Percentiles rank a stretch among this genome's conserved stretches.
These are phyloP conservation scores for Solanum medicagineum DNA, from an alignment of 257 asterid genomes.

Conservation along the genomic window DNA sequence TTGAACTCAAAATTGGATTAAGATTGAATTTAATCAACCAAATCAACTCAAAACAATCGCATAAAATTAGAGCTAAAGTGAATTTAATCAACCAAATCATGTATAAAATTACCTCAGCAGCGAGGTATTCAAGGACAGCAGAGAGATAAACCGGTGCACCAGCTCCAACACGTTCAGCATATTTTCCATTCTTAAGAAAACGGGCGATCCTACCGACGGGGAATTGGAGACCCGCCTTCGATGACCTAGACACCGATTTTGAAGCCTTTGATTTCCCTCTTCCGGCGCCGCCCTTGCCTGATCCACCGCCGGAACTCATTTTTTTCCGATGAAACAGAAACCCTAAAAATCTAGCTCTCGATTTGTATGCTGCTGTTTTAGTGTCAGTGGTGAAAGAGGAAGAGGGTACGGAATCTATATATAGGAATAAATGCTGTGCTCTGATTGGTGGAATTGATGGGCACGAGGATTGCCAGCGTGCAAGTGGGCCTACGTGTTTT, in stretches of 20 bases:
- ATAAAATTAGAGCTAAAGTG: not conserved
- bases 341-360: not conserved
- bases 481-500: not conserved
- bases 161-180: constrained; percentile 6
- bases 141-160: not conserved
- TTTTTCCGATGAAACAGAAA: not conserved
- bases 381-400: not conserved
- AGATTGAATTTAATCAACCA: not conserved
- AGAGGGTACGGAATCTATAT: not conserved
- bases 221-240: constrained; percentile 4
- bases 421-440: not conserved
- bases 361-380: not conserved
- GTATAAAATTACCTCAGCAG: not conserved
- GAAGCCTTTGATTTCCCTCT: not conserved
- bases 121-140: constrained; percentile 2
- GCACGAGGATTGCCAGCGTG: not conserved
- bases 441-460: not conserved
- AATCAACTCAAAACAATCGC: not conserved
- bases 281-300: not conserved
- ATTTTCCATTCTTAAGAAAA: not conserved
- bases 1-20: not conserved
- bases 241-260: not conserved
- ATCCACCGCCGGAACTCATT: constrained; percentile 1
- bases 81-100: not conserved
- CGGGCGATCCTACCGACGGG: constrained; percentile 5